Conservation (phyloP, 371 early-diverging fungal genomes). For the Actinomucor elegans region DNA sequence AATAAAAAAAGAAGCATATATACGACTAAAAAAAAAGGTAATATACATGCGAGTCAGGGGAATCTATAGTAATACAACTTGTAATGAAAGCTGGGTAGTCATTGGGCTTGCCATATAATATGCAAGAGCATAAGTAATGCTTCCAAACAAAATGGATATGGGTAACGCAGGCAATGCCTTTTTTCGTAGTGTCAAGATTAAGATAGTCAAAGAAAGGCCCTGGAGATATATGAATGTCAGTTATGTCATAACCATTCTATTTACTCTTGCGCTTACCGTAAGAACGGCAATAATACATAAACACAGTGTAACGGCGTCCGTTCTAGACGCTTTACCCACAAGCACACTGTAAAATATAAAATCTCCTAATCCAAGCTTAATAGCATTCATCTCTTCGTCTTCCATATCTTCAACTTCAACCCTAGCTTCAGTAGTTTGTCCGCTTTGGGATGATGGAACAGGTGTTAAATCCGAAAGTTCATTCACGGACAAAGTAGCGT, state of each 20-base stretch:
- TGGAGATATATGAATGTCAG: neutral
- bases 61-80: neutral
- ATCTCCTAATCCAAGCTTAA: slow-evolving; percentile 25
- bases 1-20: slow-evolving; percentile 1
- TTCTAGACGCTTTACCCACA: slow-evolving; percentile 18
- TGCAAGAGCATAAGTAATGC: slow-evolving; percentile 13
- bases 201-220: slow-evolving; percentile 19
- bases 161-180: slow-evolving; percentile 18
- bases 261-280: slow-evolving; percentile 5
- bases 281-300: slow-evolving; percentile 21
- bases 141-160: slow-evolving; percentile 24
- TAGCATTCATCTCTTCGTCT: slow-evolving; percentile 14
- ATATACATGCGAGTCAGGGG: neutral
- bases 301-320: slow-evolving; percentile 17
- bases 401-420: slow-evolving; percentile 2
- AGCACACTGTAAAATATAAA: slow-evolving; percentile 28
- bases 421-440: no score
- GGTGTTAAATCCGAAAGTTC: neutral
- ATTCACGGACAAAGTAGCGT: neutral
- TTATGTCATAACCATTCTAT: neutral
- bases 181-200: slow-evolving; percentile 19
- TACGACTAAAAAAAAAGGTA: neutral
- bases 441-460: no score
- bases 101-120: slow-evolving; percentile 20
- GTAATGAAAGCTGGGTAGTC: slow-evolving; percentile 1